Conservation (phyloP, 495 filamentous ascomycete species). For the Haplographium delicatum region DNA sequence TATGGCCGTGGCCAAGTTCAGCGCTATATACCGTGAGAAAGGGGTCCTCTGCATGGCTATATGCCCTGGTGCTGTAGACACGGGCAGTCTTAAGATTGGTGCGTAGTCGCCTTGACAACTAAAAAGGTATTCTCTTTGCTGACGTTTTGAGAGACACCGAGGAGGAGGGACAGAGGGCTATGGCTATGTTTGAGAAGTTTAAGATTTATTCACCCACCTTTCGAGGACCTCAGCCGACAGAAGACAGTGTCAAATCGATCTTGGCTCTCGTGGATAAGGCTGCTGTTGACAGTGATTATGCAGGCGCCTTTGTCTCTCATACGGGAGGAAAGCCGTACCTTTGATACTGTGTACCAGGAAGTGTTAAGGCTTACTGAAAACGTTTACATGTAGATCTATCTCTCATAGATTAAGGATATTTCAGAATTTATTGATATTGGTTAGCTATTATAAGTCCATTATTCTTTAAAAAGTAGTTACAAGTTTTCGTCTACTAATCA, state of each 20-base stretch:
- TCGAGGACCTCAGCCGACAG: slow-evolving; percentile 30
- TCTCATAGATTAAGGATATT: too few relatives aligned
- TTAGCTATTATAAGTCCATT: too few relatives aligned
- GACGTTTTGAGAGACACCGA: slow-evolving; percentile 27
- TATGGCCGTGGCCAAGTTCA: slow-evolving; percentile 38
- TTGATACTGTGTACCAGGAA: slow-evolving; percentile 16
- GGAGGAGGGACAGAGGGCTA: slow-evolving; percentile 29
- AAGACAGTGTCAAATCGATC: slow-evolving; percentile 32
- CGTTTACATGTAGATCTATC: too few relatives aligned
- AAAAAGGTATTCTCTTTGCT: neutral
- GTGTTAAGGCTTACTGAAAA: slow-evolving; percentile 5
- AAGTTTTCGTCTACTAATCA: too few relatives aligned
- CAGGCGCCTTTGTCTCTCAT: slow-evolving; percentile 20
- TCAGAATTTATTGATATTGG: too few relatives aligned
- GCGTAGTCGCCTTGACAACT: slow-evolving; percentile 11
- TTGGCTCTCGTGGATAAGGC: slow-evolving; percentile 31
- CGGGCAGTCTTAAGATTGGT: slow-evolving; percentile 20
- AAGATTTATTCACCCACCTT: slow-evolving; percentile 37
- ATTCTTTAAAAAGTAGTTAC: too few relatives aligned
- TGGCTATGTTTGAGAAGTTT: slow-evolving; percentile 29
- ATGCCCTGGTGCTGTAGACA: slow-evolving; percentile 44
- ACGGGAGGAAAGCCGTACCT: slow-evolving; percentile 20
- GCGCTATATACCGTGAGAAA: slow-evolving; percentile 40
- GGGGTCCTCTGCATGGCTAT: slow-evolving; percentile 46
- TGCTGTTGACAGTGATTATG: slow-evolving; percentile 22